These are phyloP conservation scores for Cladosporium sp. DNA, from an alignment of 2,329 filamentous ascomycete species.

Conservation along the genomic window DNA sequence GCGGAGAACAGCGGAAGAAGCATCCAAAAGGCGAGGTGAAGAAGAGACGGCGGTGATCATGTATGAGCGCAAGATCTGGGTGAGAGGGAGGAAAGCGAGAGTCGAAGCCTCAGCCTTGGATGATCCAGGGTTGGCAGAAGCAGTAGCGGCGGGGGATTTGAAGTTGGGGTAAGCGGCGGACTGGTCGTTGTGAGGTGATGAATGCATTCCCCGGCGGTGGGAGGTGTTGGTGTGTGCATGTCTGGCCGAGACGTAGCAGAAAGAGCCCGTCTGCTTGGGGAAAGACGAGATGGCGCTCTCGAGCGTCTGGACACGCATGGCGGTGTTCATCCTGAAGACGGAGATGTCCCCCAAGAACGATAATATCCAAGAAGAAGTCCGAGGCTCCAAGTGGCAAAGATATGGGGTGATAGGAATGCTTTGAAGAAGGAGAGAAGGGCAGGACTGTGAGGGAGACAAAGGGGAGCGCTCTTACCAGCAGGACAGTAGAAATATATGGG, in stretches of 20 bases:
- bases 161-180: constrained; percentile 11
- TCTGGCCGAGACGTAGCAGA: constrained; percentile 4
- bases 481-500: constrained; percentile 8
- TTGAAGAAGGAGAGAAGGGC: neutral
- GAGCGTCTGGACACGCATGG: constrained; percentile 7
- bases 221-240: constrained; percentile 11
- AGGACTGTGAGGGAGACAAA: constrained; percentile 4
- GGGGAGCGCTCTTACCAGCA: constrained; percentile 1
- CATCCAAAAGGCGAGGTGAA: constrained; percentile 63
- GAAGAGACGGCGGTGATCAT: constrained; percentile 67
- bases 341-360: neutral
- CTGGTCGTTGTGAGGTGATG: constrained; percentile 11
- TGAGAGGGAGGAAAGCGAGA: constrained; percentile 63
- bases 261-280: neutral
- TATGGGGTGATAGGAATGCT: no score
- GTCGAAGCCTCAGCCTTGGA: constrained; percentile 33
- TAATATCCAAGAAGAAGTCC: neutral
- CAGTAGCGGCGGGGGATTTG: constrained; percentile 9
- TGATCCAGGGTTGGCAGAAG: neutral
- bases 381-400: neutral
- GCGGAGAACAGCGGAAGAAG: constrained; percentile 65
- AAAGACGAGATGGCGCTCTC: constrained; percentile 8
- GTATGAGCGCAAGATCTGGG: constrained; percentile 64
- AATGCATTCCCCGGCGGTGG: constrained; percentile 9
- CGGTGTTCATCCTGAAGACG: constrained; percentile 1